These are phyloP conservation scores for Parafenestella ontariensis DNA, from an alignment of 2,329 filamentous ascomycete genomes.

Conservation along the genomic window DNA sequence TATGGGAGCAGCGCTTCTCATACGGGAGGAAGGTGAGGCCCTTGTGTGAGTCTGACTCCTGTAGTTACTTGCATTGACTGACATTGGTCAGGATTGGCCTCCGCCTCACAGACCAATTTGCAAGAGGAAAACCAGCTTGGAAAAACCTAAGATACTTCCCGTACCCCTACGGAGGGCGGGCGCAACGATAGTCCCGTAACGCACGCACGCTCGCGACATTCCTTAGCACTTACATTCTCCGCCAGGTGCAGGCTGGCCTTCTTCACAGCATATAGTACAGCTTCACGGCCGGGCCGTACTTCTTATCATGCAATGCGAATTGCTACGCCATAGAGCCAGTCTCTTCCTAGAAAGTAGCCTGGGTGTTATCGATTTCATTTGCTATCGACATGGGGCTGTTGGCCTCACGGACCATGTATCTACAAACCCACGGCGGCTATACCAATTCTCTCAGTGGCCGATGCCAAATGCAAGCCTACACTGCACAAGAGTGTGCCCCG, in stretches of 20 bases:
- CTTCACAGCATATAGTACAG: neutral
- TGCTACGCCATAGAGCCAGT: constrained; percentile 9
- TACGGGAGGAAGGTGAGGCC: constrained; percentile 49
- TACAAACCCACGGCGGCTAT: constrained; percentile 19
- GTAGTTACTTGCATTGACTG: constrained; percentile 24
- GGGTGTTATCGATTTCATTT: neutral
- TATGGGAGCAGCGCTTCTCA: constrained; percentile 47
- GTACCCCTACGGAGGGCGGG: constrained; percentile 22
- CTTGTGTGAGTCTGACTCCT: constrained; percentile 35
- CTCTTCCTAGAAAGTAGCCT: constrained; percentile 6
- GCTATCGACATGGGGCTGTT: constrained; percentile 11
- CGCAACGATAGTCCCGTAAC: neutral
- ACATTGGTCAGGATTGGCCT: constrained; percentile 46
- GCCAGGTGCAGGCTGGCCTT: neutral
- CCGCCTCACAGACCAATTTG: constrained; percentile 51
- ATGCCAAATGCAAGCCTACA: constrained; percentile 2
- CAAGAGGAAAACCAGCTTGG: constrained; percentile 45
- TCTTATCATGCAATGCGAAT: constrained; percentile 1
- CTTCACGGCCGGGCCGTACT: constrained; percentile 3
- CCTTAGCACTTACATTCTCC: neutral
- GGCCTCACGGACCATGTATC: neutral
- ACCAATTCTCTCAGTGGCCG: constrained; percentile 17
- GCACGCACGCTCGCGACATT: neutral
- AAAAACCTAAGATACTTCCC: constrained; percentile 28
- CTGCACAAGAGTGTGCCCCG: constrained; percentile 8